Evolutionary conservation across 2,329 filamentous ascomycete genomes (phyloP), one percentile per base, ranked within the genome.

Genomic region (Colletotrichum graminicola): DNA sequence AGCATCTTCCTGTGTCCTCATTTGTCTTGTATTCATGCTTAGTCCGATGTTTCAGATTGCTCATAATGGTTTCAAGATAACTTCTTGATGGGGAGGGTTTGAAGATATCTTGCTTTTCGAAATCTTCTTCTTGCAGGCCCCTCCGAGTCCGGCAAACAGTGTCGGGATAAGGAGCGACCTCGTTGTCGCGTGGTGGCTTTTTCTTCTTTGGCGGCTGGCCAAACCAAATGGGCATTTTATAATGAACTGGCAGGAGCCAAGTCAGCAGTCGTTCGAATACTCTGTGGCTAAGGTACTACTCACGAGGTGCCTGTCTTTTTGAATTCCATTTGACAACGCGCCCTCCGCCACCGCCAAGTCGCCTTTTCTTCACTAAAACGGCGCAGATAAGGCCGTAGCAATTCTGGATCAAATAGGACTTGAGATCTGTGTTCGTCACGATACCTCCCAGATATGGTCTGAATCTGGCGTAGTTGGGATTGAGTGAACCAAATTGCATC

Each of bases 311-410:
- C 11, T 39, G 11, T 51, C 52, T 59, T 5, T 10, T 39, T 5
- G 66, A 10, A 32, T 69, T 6, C 65, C 65, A 71, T 2, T 47
- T 32, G 11, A 59, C 32, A 7, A 26, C 16, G 16, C 62, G 14
- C 8, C 21, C 36, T 26, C 62, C 41, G 16, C 36, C 0, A n/a
- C 43, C 41, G 16, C 11, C 54, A 5, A 10, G 11, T 16, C 16
- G 23, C 12, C 29, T 71, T 3, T 23, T 16, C 21, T 16, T 5
- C 5, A 71, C 59, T 2, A 71, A 18, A 18, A 43, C 26, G 1
- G 68, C 68, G 4, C 41, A 51, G 1, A 64, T 45, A 5, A 60
- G 68, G 23, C 45, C 57, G 8, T 54, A 11, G 34, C 66, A 71
- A 16, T 47, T n/a, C 8, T 23, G 47, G 1, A 47, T 6, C 7